A percentile compares a stretch with the other conserved stretches of the same genome.
Evolutionary conservation across 2,329 filamentous ascomycete genomes (phyloP).

Genomic region (Alternaria solani): DNA sequence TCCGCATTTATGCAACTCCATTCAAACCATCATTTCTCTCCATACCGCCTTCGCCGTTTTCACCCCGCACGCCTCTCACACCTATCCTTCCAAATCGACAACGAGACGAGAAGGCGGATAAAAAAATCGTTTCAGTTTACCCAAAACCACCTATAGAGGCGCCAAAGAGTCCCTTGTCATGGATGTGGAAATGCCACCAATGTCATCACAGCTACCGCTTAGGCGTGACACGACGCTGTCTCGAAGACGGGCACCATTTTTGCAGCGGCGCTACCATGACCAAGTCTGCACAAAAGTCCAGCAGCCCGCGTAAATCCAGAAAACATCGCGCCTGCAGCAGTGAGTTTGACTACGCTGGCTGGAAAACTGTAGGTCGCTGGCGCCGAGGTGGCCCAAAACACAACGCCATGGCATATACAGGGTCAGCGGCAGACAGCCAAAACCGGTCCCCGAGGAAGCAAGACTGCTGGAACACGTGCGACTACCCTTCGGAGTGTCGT

Average conservation of each 20-base stretch:
- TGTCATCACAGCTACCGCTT: slow-evolving; percentile 59
- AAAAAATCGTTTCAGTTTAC: slow-evolving; percentile 8
- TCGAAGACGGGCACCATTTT: slow-evolving; percentile 63
- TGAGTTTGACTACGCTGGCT: slow-evolving; percentile 63
- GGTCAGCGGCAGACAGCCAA: neutral
- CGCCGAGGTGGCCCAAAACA: slow-evolving; percentile 26
- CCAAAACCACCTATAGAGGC: slow-evolving; percentile 33
- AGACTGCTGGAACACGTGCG: slow-evolving; percentile 56
- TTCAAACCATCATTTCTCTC: slow-evolving; percentile 56
- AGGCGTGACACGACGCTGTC: slow-evolving; percentile 60
- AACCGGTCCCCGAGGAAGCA: slow-evolving; percentile 16
- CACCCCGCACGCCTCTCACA: slow-evolving; percentile 42
- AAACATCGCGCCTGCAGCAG: slow-evolving; percentile 56
- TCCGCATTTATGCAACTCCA: slow-evolving; percentile 49
- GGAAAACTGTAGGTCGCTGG: slow-evolving; percentile 60
- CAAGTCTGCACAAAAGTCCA: slow-evolving; percentile 40
- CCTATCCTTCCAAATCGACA: slow-evolving; percentile 10
- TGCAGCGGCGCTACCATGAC: slow-evolving; percentile 58
- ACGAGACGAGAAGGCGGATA: neutral
- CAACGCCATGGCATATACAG: neutral
- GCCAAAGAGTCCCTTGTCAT: slow-evolving; percentile 48
- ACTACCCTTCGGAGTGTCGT: slow-evolving; percentile 58
- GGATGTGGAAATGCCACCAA: slow-evolving; percentile 64
- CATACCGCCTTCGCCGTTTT: slow-evolving; percentile 56
- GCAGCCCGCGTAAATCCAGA: slow-evolving; percentile 17